A percentile compares a stretch with the other conserved stretches of the same genome.
Conservation (phyloP, 768 basidiomycete genomes). For the Suillus discolor region DNA sequence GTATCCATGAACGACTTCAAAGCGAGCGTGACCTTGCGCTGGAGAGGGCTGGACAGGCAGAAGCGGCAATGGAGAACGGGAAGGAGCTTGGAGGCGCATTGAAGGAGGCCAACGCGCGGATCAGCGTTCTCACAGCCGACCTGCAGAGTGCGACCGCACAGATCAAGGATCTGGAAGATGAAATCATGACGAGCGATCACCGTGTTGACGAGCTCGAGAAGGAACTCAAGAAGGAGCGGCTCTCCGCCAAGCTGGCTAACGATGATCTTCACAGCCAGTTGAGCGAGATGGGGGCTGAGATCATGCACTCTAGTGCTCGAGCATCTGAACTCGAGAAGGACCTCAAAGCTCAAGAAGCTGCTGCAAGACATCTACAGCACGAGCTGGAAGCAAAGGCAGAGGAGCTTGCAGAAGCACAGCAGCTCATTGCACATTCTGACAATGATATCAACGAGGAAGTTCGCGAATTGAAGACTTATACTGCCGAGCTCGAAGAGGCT, state of each 20-base stretch:
- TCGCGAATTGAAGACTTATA: constrained; percentile 47
- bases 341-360: constrained; percentile 40
- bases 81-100: constrained; percentile 71
- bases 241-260: constrained; percentile 39
- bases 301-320: constrained; percentile 35
- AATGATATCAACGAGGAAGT: constrained; percentile 34
- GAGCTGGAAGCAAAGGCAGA: constrained; percentile 44
- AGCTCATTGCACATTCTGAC: constrained; percentile 27
- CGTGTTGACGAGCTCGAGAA: constrained; percentile 59
- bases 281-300: constrained; percentile 31
- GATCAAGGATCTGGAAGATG: constrained; percentile 64
- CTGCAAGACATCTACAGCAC: constrained; percentile 35
- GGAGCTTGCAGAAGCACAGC: constrained; percentile 24
- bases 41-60: constrained; percentile 66
- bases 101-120: constrained; percentile 63
- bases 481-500: constrained; percentile 64
- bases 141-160: constrained; percentile 60
- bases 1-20: constrained; percentile 44
- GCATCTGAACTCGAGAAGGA: constrained; percentile 49
- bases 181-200: constrained; percentile 52
- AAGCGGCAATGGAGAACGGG: constrained; percentile 61
- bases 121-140: constrained; percentile 57
- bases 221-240: constrained; percentile 56
- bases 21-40: constrained; percentile 57
- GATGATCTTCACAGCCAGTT: constrained; percentile 40